Evolutionary conservation across 2,329 filamentous ascomycete genomes (phyloP), one percentile per base, ranked within the genome.

Genomic region (Beauveria bassiana): DNA sequence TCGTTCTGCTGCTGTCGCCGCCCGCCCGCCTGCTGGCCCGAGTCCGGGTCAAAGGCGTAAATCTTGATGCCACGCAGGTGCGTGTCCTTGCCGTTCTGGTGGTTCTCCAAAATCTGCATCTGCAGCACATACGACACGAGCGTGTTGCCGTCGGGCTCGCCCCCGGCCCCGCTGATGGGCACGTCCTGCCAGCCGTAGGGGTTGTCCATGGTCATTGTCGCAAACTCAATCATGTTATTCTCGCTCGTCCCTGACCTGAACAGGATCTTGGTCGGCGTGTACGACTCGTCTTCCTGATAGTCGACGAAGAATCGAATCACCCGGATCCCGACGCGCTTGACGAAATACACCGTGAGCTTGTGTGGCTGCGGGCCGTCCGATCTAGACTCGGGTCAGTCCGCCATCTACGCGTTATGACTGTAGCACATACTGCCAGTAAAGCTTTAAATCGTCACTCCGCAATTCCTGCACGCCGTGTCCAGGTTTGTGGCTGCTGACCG

Each of bases 11-110:
- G 16, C 74, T 72, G 4, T 72, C 75, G 31, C 40, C 16, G 49
- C 42, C 58, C 50, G 50, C 58, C 50, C 50, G 49, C 49, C 49
- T 60, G 58, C 18, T 74, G 75, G 14, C 78, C 75, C 7, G 72
- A 70, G 63, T 83, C 81, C 31, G 78, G 75, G 64, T 83, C 81
- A 20, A 83, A 75, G 1, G 83, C 83, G 66, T 85, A 99, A 10
- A 98, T 88, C 77, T 96, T 96, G 73, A 99, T 83, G 2, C 92
- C 93, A 18, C 95, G 84, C 26, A 99, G 83, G 78, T 99, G 95
- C n/a, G 95, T 99, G 72, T 99, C 95, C 73, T 99, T 99, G 65
- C 95, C 95, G 73, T 99, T 99, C 76, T 99, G 95, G 73, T 99
- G 95, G 71, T 99, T 99, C 77, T 98, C 95, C 57, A 93, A 83